phyloP scores from a whole-genome alignment of 768 basidiomycete species.

The Lentinula detonsa region DNA sequence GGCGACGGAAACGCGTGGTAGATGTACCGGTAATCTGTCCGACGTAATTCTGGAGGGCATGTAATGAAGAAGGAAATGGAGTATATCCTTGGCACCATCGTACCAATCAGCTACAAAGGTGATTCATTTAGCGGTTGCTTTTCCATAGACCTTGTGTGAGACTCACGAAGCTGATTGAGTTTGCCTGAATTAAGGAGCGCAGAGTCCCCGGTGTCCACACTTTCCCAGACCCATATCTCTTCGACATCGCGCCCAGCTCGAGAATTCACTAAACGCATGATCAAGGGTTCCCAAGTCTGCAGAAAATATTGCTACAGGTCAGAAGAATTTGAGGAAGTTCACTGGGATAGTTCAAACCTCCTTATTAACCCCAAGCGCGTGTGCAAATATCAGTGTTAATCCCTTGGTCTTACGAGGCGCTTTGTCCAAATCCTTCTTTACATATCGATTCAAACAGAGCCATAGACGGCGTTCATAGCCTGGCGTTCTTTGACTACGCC shows the following conservation, averaged over 20 bases:
- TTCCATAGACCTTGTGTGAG: neutral
- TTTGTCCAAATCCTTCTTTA: slow-evolving; percentile 14
- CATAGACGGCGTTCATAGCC: slow-evolving; percentile 38
- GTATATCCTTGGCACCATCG: slow-evolving; percentile 72
- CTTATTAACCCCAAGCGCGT: slow-evolving; percentile 86
- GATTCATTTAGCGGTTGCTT: neutral
- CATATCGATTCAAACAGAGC: slow-evolving; percentile 71
- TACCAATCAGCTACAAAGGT: slow-evolving; percentile 46
- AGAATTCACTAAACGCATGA: slow-evolving; percentile 45
- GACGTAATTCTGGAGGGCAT: slow-evolving; percentile 39
- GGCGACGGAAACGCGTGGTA: slow-evolving; percentile 38
- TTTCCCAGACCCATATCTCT: slow-evolving; percentile 82
- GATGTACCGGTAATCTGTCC: slow-evolving; percentile 42
- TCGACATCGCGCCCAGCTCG: slow-evolving; percentile 29
- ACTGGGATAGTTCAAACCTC: slow-evolving; percentile 48
- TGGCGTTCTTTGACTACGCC: neutral
- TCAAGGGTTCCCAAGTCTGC: slow-evolving; percentile 81
- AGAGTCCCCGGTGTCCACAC: slow-evolving; percentile 81
- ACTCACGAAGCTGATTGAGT: slow-evolving; percentile 56
- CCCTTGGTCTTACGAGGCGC: neutral
- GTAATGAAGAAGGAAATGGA: slow-evolving; percentile 67
- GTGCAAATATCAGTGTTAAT: slow-evolving; percentile 64
- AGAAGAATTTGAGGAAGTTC: neutral
- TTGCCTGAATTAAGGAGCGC: slow-evolving; percentile 57
- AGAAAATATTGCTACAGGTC: neutral